phyloP scores from a whole-genome alignment of 2,329 filamentous ascomycete genomes.

The Aspergillus novofumigatus region DNA sequence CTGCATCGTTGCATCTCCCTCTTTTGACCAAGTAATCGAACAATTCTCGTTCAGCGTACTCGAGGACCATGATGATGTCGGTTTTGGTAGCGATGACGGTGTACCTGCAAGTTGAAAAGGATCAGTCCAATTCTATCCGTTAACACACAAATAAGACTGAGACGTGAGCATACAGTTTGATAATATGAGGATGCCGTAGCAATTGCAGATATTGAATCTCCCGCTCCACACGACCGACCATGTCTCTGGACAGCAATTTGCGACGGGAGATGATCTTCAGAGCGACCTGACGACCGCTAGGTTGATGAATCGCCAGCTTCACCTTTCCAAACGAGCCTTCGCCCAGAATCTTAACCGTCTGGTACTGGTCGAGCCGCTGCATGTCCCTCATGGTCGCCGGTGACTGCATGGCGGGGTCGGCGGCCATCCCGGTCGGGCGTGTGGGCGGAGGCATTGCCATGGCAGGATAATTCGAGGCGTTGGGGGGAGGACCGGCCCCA shows the following conservation, averaged over 20 bases:
- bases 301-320: slow-evolving; percentile 88
- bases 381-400: slow-evolving; percentile 55
- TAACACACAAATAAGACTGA: background rate
- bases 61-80: slow-evolving; percentile 98
- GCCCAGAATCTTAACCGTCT: slow-evolving; percentile 81
- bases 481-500: slow-evolving; percentile 13
- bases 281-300: slow-evolving; percentile 91
- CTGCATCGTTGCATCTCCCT: slow-evolving; percentile 82
- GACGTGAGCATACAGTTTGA: slow-evolving; percentile 73
- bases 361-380: slow-evolving; percentile 88
- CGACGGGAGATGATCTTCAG: slow-evolving; percentile 96
- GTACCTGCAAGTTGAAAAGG: slow-evolving; percentile 53
- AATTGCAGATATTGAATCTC: slow-evolving; percentile 98
- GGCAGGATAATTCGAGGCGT: slow-evolving; percentile 28
- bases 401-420: slow-evolving; percentile 35
- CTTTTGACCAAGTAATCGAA: slow-evolving; percentile 98
- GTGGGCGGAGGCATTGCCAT: slow-evolving; percentile 37
- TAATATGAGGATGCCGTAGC: slow-evolving; percentile 94
- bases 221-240: slow-evolving; percentile 94
- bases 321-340: slow-evolving; percentile 99
- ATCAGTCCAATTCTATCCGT: slow-evolving; percentile 14
- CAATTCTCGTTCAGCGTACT: slow-evolving; percentile 92
- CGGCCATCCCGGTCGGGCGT: slow-evolving; percentile 28
- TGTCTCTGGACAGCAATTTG: slow-evolving; percentile 93
- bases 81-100: slow-evolving; percentile 92